A percentile compares a stretch with the other conserved stretches of the same genome.
Evolutionary conservation across 2,329 filamentous ascomycete genomes (phyloP).

Genomic region (Bertia moriformis): DNA sequence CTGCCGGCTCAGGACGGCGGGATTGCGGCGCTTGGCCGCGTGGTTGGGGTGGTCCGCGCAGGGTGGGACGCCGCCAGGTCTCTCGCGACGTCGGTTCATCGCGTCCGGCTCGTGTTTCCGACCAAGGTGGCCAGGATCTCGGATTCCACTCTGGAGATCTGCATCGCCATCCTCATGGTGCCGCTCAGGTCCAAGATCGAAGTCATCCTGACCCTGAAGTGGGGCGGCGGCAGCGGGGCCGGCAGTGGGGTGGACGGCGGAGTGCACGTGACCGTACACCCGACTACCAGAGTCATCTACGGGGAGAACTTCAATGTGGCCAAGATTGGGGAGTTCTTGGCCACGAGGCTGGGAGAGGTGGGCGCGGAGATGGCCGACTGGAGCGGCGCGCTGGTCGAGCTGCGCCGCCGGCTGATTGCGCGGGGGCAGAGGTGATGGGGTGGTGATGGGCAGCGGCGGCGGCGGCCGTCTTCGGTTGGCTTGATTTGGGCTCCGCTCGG

Average conservation of each 20-base stretch:
- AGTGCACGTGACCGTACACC: conserved; percentile 36
- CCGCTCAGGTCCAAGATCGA: conserved; percentile 56
- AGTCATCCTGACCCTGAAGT: conserved; percentile 38
- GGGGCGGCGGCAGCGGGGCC: conserved; percentile 24
- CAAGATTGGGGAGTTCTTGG: conserved; percentile 62
- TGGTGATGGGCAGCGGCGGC: too few species aligned
- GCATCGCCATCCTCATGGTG: conserved; percentile 44
- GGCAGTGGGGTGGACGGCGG: too few species aligned
- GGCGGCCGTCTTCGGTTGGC: too few species aligned
- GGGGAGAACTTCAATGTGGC: conserved; percentile 64
- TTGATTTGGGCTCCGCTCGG: too few species aligned
- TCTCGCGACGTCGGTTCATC: conserved; percentile 43
- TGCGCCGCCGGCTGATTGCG: conserved; percentile 38
- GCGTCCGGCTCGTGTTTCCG: conserved; percentile 48
- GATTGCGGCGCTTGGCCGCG: too few species aligned
- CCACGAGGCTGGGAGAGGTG: conserved; percentile 31
- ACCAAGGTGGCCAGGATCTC: conserved; percentile 48
- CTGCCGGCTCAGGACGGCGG: too few species aligned
- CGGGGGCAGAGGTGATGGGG: conserved; percentile 31
- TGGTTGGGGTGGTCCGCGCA: conserved; percentile 38
- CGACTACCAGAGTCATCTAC: conserved; percentile 52
- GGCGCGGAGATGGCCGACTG: conserved; percentile 26
- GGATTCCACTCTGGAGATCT: conserved; percentile 51
- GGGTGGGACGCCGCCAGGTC: conserved; percentile 52
- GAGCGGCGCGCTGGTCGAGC: conserved; percentile 38